These are phyloP conservation scores for Cyphellophora attinorum DNA, from an alignment of 2,329 filamentous ascomycete genomes.

Conservation along the genomic window DNA sequence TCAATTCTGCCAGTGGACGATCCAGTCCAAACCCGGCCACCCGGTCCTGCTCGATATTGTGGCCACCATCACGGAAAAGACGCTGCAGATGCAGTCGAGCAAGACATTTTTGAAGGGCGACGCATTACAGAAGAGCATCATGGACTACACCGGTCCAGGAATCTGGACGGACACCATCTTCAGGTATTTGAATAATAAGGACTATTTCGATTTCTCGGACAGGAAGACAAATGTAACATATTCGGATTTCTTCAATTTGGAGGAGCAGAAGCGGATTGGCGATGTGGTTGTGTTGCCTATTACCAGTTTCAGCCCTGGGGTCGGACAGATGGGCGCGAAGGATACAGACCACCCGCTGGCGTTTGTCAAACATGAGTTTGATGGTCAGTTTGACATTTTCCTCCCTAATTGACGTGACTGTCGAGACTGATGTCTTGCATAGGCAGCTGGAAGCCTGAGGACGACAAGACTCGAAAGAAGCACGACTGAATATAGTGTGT, in stretches of 20 bases:
- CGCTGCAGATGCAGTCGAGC: constrained; percentile 60
- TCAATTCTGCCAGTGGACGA: constrained; percentile 99
- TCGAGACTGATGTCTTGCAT: constrained; percentile 8
- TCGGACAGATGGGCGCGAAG: constrained; percentile 83
- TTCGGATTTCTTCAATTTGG: constrained; percentile 83
- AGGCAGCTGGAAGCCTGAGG: constrained; percentile 23
- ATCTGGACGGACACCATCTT: constrained; percentile 92
- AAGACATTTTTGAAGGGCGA: constrained; percentile 55
- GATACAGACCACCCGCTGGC: constrained; percentile 90
- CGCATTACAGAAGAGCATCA: constrained; percentile 58
- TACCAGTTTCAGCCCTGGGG: constrained; percentile 92
- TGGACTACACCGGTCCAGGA: constrained; percentile 90
- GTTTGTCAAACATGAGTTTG: constrained; percentile 94
- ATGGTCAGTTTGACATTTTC: constrained; percentile 62
- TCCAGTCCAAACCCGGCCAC: constrained; percentile 89
- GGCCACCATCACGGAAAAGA: constrained; percentile 72
- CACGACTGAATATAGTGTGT: not conserved
- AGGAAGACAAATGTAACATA: constrained; percentile 62
- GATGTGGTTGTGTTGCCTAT: constrained; percentile 92
- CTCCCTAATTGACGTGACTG: too few species aligned
- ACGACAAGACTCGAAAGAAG: constrained; percentile 16
- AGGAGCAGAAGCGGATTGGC: constrained; percentile 71
- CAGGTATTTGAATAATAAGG: constrained; percentile 82
- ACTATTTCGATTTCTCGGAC: constrained; percentile 76
- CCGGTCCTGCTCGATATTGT: constrained; percentile 84